Conservation (phyloP, 495 filamentous ascomycete genomes). For the Paragyromitra xinjiangensis region DNA sequence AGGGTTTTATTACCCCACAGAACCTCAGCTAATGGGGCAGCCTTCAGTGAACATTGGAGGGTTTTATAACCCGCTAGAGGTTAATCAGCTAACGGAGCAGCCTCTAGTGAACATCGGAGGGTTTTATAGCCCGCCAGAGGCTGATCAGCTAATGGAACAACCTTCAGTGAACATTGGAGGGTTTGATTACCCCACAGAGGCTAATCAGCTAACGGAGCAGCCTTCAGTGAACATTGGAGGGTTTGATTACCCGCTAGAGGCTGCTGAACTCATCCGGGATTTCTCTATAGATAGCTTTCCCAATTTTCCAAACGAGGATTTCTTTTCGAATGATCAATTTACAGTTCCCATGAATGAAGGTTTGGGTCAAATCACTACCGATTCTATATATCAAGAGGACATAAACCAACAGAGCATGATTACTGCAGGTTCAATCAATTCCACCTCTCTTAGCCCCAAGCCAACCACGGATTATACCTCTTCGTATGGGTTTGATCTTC, state of each 20-base stretch:
- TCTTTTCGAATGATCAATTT: slow-evolving; percentile 1
- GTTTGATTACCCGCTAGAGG: background rate
- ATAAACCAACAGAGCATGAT: background rate
- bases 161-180: background rate
- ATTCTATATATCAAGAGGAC: background rate
- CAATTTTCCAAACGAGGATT: background rate
- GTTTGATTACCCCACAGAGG: background rate
- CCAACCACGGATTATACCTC: background rate
- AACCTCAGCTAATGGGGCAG: background rate
- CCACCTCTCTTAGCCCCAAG: background rate
- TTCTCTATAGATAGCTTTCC: background rate
- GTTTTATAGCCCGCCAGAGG: no score
- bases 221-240: background rate
- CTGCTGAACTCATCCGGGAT: background rate
- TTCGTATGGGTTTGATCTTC: background rate
- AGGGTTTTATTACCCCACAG: no score
- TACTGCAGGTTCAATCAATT: background rate
- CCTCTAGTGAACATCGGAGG: no score
- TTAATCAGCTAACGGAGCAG: background rate
- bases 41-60: background rate
- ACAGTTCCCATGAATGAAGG: background rate
- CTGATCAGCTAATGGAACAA: background rate
- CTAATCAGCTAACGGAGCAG: background rate
- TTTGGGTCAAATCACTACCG: background rate
- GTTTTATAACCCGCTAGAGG: background rate